phyloP scores from a whole-genome alignment of 1,139 yeast species.

The Debaryomycetaceae sp. region DNA sequence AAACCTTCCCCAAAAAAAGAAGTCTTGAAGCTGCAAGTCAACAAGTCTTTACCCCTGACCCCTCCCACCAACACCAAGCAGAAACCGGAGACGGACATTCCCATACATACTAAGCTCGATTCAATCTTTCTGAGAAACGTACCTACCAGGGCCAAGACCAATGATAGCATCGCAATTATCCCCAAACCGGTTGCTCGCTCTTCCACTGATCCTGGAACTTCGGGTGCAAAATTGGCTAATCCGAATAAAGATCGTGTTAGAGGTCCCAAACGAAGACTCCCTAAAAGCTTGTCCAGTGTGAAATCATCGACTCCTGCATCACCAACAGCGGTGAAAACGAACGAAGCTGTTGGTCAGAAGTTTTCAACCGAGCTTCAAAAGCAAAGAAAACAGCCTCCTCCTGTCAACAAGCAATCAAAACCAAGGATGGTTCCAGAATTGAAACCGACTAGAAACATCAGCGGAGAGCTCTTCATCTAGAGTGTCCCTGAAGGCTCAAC shows the following conservation, averaged over 20 bases:
- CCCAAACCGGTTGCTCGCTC: constrained; percentile 6
- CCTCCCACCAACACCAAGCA: not conserved
- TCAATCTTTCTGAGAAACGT: not conserved
- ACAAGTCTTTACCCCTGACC: not conserved
- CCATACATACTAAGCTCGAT: not conserved
- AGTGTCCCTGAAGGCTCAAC: not conserved
- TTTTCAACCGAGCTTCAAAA: not conserved
- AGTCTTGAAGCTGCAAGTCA: not conserved
- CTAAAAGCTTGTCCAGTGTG: constrained; percentile 27
- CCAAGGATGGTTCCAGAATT: constrained; percentile 25
- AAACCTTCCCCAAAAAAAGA: constrained; percentile 1
- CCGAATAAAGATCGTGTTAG: constrained; percentile 60
- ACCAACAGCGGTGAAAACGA: not conserved
- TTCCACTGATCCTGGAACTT: not conserved
- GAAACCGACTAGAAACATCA: constrained; percentile 25
- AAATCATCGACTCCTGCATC: not conserved
- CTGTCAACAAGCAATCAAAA: constrained; percentile 26
- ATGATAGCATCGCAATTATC: not conserved
- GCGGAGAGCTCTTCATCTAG: constrained; percentile 34
- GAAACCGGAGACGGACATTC: not conserved
- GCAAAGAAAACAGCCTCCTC: constrained; percentile 22
- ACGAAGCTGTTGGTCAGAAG: not conserved
- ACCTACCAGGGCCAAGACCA: not conserved
- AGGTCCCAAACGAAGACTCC: constrained; percentile 75
- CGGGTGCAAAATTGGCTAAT: constrained; percentile 28